These are phyloP conservation scores for Kazachstania psychrophila DNA, from an alignment of 805 yeast species.

Conservation along the genomic window DNA sequence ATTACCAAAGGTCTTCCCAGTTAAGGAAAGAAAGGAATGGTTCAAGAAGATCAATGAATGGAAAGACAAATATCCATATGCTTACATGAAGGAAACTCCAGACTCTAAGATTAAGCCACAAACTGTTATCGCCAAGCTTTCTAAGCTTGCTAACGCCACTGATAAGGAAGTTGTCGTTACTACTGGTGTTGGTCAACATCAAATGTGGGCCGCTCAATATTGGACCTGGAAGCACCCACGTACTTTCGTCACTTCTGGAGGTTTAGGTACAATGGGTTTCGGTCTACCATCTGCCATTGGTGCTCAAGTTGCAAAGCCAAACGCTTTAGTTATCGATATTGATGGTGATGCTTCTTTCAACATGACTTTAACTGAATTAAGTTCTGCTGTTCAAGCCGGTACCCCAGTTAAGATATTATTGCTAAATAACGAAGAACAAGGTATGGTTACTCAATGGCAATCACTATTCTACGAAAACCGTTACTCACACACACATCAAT, in stretches of 20 bases:
- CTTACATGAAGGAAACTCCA: conserved; percentile 71
- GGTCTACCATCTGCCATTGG: conserved; percentile 98
- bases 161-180: conserved; percentile 77
- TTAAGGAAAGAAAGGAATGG: conserved; percentile 72
- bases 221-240: conserved; percentile 91
- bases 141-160: conserved; percentile 49
- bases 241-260: conserved; percentile 95
- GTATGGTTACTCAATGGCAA: conserved; percentile 99
- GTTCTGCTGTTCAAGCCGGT: conserved; percentile 88
- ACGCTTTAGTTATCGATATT: conserved; percentile 88
- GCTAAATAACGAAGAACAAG: conserved; percentile 96
- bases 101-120: conserved; percentile 85
- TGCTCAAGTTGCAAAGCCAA: conserved; percentile 94
- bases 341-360: conserved; percentile 99
- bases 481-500: conserved; percentile 95
- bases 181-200: conserved; percentile 99
- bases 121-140: conserved; percentile 72
- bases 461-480: conserved; percentile 93
- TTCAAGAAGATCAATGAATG: conserved; percentile 61
- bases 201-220: conserved; percentile 99
- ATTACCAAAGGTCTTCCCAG: conserved; percentile 59
- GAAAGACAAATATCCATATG: conserved; percentile 81
- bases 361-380: conserved; percentile 90
- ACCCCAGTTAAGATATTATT: conserved; percentile 86
- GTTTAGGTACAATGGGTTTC: conserved; percentile 97